Percentiles rank a stretch among this genome's conserved stretches.
Conservation (phyloP, 1,284 basidiomycete genomes). For the Heterobasidion parviporum region DNA sequence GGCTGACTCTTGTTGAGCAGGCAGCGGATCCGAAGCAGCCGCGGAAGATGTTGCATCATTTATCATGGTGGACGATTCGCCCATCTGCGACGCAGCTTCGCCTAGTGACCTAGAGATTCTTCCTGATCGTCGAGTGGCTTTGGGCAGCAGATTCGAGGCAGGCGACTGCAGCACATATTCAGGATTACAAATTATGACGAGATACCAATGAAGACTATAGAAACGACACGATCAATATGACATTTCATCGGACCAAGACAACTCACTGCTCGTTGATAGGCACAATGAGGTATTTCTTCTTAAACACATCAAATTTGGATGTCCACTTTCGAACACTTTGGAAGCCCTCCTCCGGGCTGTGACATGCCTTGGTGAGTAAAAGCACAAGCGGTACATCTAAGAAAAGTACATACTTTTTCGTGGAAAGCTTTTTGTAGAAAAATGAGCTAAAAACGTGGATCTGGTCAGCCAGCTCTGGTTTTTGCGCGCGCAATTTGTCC, state of each 20-base stretch:
- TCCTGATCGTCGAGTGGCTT: constrained; percentile 10
- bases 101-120: neutral
- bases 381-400: constrained; percentile 1
- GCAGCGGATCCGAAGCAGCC: neutral
- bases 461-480: constrained; percentile 61
- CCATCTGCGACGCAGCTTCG: neutral
- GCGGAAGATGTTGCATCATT: neutral
- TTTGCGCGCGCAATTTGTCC: constrained; percentile 38
- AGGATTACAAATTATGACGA: constrained; percentile 89
- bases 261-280: constrained; percentile 92
- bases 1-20: neutral
- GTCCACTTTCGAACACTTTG: constrained; percentile 93
- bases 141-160: constrained; percentile 18
- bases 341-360: constrained; percentile 63
- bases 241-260: neutral
- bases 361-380: neutral
- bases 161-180: constrained; percentile 46
- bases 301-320: constrained; percentile 77
- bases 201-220: constrained; percentile 89
- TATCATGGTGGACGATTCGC: neutral
- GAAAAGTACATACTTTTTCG: constrained; percentile 45
- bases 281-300: constrained; percentile 87
- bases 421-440: constrained; percentile 92
- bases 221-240: neutral
- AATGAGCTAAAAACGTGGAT: constrained; percentile 95